Conservation (phyloP, 805 yeast species). For the Hanseniaspora vineae region DNA sequence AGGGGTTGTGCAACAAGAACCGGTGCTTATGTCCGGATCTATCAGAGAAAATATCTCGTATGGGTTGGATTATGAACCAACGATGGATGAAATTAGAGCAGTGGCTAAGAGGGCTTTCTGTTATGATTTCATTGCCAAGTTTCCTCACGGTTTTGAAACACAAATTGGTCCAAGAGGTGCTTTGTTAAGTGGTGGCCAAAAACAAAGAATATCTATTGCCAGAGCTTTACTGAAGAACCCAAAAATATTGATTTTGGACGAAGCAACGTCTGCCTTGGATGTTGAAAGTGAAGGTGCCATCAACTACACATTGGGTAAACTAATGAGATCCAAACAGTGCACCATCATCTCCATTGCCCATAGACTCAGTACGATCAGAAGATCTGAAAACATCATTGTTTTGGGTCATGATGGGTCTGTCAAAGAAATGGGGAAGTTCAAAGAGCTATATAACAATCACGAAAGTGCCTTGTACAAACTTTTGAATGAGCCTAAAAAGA, state of each 20-base stretch:
- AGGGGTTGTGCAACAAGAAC: constrained; percentile 69
- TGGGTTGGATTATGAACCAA: constrained; percentile 54
- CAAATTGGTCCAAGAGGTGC: constrained; percentile 54
- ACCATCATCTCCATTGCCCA: constrained; percentile 92
- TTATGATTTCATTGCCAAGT: constrained; percentile 41
- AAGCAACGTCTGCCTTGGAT: constrained; percentile 84
- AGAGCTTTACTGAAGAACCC: constrained; percentile 72
- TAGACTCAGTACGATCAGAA: constrained; percentile 76
- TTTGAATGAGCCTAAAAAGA: constrained; percentile 19
- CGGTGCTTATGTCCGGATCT: constrained; percentile 68
- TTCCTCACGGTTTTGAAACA: constrained; percentile 58
- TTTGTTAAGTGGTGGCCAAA: constrained; percentile 82
- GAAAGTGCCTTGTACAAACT: constrained; percentile 27
- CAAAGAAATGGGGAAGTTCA: constrained; percentile 59
- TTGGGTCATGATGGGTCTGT: constrained; percentile 71
- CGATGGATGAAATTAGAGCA: constrained; percentile 33
- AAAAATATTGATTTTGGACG: constrained; percentile 64
- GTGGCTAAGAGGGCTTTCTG: constrained; percentile 44
- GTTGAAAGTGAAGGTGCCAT: constrained; percentile 62
- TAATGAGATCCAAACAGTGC: constrained; percentile 44
- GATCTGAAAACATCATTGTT: constrained; percentile 77
- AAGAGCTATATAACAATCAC: constrained; percentile 37
- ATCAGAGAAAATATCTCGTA: constrained; percentile 67
- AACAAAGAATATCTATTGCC: constrained; percentile 78
- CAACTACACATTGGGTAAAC: constrained; percentile 56